These are phyloP conservation scores for Picea sitchensis DNA, from an alignment of 75 land plant genomes.

Conservation along the genomic window DNA sequence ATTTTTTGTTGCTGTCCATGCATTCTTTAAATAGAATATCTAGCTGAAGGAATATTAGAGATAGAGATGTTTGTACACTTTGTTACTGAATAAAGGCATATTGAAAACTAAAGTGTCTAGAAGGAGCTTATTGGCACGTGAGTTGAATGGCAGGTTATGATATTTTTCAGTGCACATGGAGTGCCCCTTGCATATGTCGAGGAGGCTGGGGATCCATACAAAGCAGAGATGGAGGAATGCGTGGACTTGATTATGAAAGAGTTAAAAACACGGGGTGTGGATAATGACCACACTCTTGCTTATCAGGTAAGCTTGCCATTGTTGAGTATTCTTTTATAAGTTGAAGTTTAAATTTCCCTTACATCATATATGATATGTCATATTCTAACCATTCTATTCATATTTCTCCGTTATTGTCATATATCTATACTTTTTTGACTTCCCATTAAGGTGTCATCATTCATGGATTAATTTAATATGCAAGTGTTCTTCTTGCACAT, in stretches of 20 bases:
- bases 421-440: too few relatives aligned
- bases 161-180: constrained; percentile 99
- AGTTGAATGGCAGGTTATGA: constrained; percentile 61
- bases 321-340: background rate
- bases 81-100: background rate
- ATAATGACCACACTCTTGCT: constrained; percentile 83
- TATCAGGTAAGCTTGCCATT: constrained; percentile 66
- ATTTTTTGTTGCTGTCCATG: too few relatives aligned
- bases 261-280: constrained; percentile 60
- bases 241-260: constrained; percentile 96
- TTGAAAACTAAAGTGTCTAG: background rate
- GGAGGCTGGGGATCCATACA: constrained; percentile 99
- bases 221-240: constrained; percentile 99
- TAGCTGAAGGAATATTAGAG: background rate
- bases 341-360: background rate
- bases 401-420: too few relatives aligned
- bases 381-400: background rate
- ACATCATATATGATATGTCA: background rate
- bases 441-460: too few relatives aligned
- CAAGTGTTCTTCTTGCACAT: too few relatives aligned
- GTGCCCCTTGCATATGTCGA: constrained; percentile 99
- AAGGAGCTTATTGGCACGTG: background rate
- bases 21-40: too few relatives aligned
- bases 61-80: background rate
- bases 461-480: too few relatives aligned